Conservation (phyloP, 345 rosid species). For the Passiflora organensis region DNA sequence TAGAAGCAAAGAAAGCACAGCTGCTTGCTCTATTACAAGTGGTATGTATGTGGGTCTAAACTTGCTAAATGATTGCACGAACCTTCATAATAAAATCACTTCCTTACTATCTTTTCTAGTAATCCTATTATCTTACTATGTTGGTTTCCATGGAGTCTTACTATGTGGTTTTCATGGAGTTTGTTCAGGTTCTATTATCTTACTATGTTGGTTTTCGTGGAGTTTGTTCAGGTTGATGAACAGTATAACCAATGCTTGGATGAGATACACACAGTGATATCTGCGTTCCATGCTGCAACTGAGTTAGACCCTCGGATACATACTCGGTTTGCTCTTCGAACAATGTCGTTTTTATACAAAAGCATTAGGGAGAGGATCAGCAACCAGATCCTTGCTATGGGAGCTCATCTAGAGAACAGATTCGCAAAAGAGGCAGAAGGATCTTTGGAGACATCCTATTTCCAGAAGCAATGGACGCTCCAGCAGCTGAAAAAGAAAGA, state of each 20-base stretch:
- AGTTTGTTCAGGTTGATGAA: slow-evolving; percentile 64
- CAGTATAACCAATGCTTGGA: slow-evolving; percentile 73
- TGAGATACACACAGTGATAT: slow-evolving; percentile 84
- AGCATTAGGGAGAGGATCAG: slow-evolving; percentile 80
- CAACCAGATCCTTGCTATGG: slow-evolving; percentile 70
- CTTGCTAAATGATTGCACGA: neutral
- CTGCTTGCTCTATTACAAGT: slow-evolving; percentile 63
- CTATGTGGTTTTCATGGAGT: neutral
- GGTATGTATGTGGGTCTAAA: slow-evolving; percentile 58
- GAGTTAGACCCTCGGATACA: slow-evolving; percentile 83
- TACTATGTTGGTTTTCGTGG: neutral
- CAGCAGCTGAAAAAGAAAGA: slow-evolving; percentile 74
- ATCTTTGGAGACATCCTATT: slow-evolving; percentile 37
- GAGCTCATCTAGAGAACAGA: slow-evolving; percentile 31
- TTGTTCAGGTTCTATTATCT: slow-evolving; percentile 44
- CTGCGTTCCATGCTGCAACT: slow-evolving; percentile 93
- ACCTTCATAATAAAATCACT: too few species aligned
- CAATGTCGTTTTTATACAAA: slow-evolving; percentile 62
- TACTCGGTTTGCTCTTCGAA: slow-evolving; percentile 68
- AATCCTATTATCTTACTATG: too few species aligned
- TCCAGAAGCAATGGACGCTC: slow-evolving; percentile 71
- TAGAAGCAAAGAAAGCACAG: slow-evolving; percentile 56
- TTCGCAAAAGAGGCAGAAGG: slow-evolving; percentile 36
- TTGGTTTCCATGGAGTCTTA: too few species aligned
- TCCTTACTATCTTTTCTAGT: too few species aligned